Conservation (phyloP, 805 yeast species). For the Komagataella populi region DNA sequence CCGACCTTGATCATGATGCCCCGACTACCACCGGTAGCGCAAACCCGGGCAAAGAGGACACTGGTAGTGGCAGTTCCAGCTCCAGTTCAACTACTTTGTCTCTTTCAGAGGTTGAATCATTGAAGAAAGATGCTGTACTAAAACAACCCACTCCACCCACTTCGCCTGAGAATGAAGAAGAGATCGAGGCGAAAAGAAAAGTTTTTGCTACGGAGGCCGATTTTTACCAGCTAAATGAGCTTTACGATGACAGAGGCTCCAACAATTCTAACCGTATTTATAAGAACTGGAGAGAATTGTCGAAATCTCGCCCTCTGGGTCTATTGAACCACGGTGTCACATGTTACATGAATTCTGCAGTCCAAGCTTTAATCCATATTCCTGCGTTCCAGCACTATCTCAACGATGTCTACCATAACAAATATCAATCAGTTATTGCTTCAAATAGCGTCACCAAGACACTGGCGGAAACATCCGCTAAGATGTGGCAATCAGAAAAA, state of each 20-base stretch:
- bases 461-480: constrained; percentile 53
- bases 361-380: constrained; percentile 80
- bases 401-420: constrained; percentile 44
- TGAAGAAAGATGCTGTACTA: constrained; percentile 5
- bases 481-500: constrained; percentile 50
- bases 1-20: constrained; percentile 4
- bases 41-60: constrained; percentile 17
- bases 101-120: not conserved
- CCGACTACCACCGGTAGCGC: not conserved
- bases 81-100: not conserved
- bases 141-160: constrained; percentile 18
- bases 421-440: constrained; percentile 30
- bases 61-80: not conserved
- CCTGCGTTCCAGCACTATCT: constrained; percentile 86
- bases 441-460: constrained; percentile 49
- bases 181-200: constrained; percentile 7
- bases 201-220: constrained; percentile 14
- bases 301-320: constrained; percentile 42
- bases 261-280: constrained; percentile 40
- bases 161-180: constrained; percentile 17
- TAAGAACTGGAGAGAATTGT: constrained; percentile 59
- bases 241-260: constrained; percentile 47
- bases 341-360: constrained; percentile 91
- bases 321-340: constrained; percentile 87
- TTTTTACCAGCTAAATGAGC: constrained; percentile 49